These are phyloP conservation scores for Cystobasidium slooffiae DNA, from an alignment of 1,284 basidiomycete species.

Conservation along the genomic window DNA sequence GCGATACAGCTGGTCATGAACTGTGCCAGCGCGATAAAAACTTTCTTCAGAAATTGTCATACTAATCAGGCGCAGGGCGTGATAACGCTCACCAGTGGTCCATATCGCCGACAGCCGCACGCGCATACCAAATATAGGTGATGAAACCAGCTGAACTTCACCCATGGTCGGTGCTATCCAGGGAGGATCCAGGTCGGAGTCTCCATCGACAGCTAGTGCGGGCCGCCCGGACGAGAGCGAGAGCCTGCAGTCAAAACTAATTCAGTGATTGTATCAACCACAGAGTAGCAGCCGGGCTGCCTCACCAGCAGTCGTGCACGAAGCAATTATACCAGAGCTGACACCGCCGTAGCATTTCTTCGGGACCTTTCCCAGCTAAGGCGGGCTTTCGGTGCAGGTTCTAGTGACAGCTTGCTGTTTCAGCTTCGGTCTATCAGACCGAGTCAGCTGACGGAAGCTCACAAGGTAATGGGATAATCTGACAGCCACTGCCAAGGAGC, in stretches of 20 bases:
- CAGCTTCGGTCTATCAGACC: not conserved
- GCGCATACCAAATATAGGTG: constrained; percentile 30
- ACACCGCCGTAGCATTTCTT: constrained; percentile 28
- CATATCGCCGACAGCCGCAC: constrained; percentile 30
- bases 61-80: too few species aligned
- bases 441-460: not conserved
- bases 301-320: constrained; percentile 36
- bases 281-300: too few species aligned
- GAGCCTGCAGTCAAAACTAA: constrained; percentile 15
- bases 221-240: constrained; percentile 29
- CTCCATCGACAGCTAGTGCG: constrained; percentile 16
- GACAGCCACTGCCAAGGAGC: constrained; percentile 29
- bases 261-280: not conserved
- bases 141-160: constrained; percentile 15
- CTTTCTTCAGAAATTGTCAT: too few species aligned
- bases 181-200: constrained; percentile 27
- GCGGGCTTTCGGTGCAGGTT: constrained; percentile 37
- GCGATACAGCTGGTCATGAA: constrained; percentile 27
- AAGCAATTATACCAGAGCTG: constrained; percentile 36
- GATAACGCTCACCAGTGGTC: constrained; percentile 9
- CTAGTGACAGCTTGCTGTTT: not conserved
- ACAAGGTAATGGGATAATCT: constrained; percentile 33
- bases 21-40: not conserved
- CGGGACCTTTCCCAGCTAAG: constrained; percentile 7
- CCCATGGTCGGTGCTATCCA: constrained; percentile 9